Percentiles rank a stretch among this genome's conserved stretches.
Conservation (phyloP, 257 asterid genomes). For the Henckelia pumila region DNA sequence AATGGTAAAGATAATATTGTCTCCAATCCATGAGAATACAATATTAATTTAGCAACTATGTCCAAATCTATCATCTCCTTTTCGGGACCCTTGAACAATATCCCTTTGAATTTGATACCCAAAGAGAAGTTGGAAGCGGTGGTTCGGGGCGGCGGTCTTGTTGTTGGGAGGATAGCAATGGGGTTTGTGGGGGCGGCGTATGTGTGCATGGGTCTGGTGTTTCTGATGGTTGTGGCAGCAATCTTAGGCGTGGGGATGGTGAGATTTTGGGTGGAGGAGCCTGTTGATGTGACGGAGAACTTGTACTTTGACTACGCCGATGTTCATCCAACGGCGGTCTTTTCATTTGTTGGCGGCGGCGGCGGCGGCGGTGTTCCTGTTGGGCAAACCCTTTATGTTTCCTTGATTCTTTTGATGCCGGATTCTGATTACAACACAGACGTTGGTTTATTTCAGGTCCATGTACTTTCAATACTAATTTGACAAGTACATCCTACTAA, state of each 20-base stretch:
- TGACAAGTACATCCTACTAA: no score
- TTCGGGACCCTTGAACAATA: conserved; percentile 23
- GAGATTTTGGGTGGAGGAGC: conserved; percentile 63
- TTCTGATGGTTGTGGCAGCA: conserved; percentile 42
- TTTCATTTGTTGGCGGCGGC: conserved; percentile 24
- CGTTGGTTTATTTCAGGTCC: conserved; percentile 75
- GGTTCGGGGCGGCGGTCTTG: conserved; percentile 16
- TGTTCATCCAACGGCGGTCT: conserved; percentile 58
- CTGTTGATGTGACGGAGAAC: conserved; percentile 43
- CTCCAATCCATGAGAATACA: no score
- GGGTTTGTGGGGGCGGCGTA: conserved; percentile 73
- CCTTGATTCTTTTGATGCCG: conserved; percentile 65
- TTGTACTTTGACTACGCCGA: conserved; percentile 63
- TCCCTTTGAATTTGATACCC: conserved; percentile 19
- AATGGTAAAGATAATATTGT: no score
- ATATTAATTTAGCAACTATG: not conserved
- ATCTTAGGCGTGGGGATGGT: conserved; percentile 61
- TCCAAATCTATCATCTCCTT: conserved; percentile 28
- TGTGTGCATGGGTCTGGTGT: conserved; percentile 40
- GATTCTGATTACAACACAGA: conserved; percentile 88
- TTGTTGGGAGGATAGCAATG: conserved; percentile 44
- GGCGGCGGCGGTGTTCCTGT: conserved; percentile 38
- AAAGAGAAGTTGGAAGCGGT: conserved; percentile 8
- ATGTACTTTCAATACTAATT: no score
- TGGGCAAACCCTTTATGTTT: conserved; percentile 67